Percentiles rank a stretch among this genome's conserved stretches.
Evolutionary conservation across 2,329 filamentous ascomycete species (phyloP).

Genomic region (Stachybotrys echinatus): DNA sequence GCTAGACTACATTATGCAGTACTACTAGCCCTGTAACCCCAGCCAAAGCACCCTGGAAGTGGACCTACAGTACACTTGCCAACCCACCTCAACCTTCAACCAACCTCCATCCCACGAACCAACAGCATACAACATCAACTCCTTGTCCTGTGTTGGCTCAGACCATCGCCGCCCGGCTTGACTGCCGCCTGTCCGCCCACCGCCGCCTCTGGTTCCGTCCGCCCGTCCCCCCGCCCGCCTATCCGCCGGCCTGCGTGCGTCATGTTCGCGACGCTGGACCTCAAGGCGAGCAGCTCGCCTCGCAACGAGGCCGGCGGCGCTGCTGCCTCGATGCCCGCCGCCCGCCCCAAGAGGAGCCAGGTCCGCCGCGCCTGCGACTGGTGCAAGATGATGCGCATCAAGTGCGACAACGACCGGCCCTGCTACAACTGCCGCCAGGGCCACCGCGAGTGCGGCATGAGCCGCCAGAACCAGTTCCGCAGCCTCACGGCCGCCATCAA

Average conservation of each 20-base stretch:
- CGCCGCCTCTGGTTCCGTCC: not conserved
- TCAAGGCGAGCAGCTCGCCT: not conserved
- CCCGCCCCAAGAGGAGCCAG: constrained; percentile 19
- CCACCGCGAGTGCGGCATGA: constrained; percentile 15
- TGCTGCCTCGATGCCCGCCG: not conserved
- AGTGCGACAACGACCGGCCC: constrained; percentile 20
- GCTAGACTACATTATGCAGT: too few species aligned
- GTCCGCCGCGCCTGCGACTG: constrained; percentile 23
- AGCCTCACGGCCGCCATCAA: constrained; percentile 17
- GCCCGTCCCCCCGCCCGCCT: not conserved
- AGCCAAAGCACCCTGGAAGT: not conserved
- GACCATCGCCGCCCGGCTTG: not conserved
- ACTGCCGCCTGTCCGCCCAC: not conserved
- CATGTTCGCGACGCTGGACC: not conserved
- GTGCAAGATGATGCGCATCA: constrained; percentile 21
- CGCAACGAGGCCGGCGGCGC: not conserved
- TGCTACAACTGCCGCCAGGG: constrained; percentile 19
- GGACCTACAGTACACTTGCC: not conserved
- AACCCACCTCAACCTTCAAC: not conserved
- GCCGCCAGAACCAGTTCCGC: constrained; percentile 16
- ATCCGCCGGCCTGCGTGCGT: not conserved
- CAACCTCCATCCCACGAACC: not conserved
- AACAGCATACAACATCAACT: not conserved
- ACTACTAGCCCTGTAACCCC: too few species aligned
- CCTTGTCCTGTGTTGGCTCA: not conserved